These are phyloP conservation scores for Trichosanthes truncata DNA, from an alignment of 306 rosid genomes.

Conservation along the genomic window DNA sequence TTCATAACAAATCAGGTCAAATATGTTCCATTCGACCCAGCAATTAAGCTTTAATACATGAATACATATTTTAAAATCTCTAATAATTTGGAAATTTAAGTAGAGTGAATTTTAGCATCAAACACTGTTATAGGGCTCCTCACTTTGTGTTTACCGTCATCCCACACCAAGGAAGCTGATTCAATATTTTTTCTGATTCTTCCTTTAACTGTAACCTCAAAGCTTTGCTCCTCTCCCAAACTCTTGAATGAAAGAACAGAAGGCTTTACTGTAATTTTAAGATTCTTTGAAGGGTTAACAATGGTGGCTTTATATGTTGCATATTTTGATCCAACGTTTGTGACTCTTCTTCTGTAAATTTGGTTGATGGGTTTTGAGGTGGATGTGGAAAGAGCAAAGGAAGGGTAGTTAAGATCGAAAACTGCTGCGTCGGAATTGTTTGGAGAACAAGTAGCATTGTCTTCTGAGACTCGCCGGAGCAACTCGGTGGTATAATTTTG, in stretches of 20 bases:
- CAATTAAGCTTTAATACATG: too few relatives aligned
- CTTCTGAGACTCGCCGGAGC: slow-evolving; percentile 9
- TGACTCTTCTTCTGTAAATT: slow-evolving; percentile 19
- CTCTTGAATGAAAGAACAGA: slow-evolving; percentile 26
- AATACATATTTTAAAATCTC: not conserved
- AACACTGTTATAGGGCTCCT: not conserved
- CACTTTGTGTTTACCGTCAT: not conserved
- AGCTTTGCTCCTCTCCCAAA: slow-evolving; percentile 17
- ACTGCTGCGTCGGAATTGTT: not conserved
- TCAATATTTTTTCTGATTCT: not conserved
- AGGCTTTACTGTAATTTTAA: slow-evolving; percentile 26
- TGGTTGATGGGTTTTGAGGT: slow-evolving; percentile 9
- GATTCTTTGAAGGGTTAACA: slow-evolving; percentile 13
- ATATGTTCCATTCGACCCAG: too few relatives aligned
- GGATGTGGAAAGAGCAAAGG: slow-evolving; percentile 18
- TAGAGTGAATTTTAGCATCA: not conserved
- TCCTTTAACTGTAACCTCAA: slow-evolving; percentile 25
- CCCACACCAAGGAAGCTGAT: slow-evolving; percentile 15
- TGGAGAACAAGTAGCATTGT: slow-evolving; percentile 2
- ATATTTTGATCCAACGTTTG: slow-evolving; percentile 32
- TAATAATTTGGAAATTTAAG: not conserved
- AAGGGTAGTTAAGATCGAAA: slow-evolving; percentile 42
- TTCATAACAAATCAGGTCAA: too few relatives aligned
- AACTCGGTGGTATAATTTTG: slow-evolving; percentile 22
- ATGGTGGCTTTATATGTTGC: slow-evolving; percentile 28